phyloP scores from a whole-genome alignment of 129 eudicot genomes.

The Flaveria ramosissima region DNA sequence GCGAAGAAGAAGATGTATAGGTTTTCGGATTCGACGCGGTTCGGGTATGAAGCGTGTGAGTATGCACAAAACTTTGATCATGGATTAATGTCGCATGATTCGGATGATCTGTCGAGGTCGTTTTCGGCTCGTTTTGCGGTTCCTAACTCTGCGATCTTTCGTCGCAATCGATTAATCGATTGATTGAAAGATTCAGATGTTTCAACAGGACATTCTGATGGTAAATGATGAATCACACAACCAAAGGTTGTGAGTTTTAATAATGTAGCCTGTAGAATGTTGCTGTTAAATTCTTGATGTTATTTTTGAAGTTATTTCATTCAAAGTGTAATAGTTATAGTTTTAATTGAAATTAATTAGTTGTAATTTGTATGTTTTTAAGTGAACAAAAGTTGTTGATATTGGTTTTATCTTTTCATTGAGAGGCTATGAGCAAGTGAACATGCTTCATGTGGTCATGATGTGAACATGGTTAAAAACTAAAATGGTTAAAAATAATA shows the following conservation, averaged over 20 bases:
- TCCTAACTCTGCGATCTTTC: conserved; percentile 37
- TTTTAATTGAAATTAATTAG: conserved; percentile 11
- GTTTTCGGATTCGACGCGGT: conserved; percentile 44
- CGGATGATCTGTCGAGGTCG: conserved; percentile 54
- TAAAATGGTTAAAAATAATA: not conserved
- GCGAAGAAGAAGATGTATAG: conserved; percentile 43
- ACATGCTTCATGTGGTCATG: not conserved
- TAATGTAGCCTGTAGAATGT: no score
- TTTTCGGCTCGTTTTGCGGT: conserved; percentile 87
- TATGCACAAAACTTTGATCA: conserved; percentile 78
- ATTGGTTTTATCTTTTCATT: no score
- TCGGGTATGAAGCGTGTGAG: conserved; percentile 61
- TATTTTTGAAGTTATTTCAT: not conserved
- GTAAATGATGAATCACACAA: no score
- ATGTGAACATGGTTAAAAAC: not conserved
- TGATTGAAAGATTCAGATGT: not conserved
- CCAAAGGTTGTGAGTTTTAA: no score
- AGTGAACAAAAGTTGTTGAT: not conserved
- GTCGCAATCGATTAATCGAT: conserved; percentile 27
- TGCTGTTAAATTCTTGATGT: no score
- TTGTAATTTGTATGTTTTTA: conserved; percentile 20
- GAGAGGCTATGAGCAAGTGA: not conserved
- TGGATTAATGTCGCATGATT: conserved; percentile 45
- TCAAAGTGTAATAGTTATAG: conserved; percentile 31
- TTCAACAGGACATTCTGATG: no score